Percentiles rank a stretch among this genome's conserved stretches.
Evolutionary conservation across 352 stramenopile species (phyloP).

Genomic region (Aphanomyces astaci): DNA sequence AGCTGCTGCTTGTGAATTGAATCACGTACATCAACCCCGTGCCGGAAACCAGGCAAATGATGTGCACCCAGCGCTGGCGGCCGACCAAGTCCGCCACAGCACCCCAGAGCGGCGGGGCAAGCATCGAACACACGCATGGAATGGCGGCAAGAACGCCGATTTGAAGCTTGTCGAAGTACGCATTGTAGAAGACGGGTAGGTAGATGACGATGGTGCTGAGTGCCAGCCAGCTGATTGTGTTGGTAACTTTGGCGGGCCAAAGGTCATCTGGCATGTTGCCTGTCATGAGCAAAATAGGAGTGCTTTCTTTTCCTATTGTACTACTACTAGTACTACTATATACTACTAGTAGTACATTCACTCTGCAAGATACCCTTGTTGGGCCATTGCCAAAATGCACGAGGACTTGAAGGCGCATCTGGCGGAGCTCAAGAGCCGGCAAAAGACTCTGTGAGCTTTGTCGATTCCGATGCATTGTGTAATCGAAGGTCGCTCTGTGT

Average conservation of each 20-base stretch:
- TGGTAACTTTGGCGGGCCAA: constrained; percentile 68
- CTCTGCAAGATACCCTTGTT: too few relatives aligned
- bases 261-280: neutral
- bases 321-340: too few relatives aligned
- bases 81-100: constrained; percentile 48
- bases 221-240: constrained; percentile 52
- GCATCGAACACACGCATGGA: constrained; percentile 58
- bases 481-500: too few relatives aligned
- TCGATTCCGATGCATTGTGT: too few relatives aligned
- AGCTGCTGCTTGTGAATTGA: constrained; percentile 46
- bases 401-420: constrained; percentile 11
- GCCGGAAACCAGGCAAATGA: constrained; percentile 49
- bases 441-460: neutral
- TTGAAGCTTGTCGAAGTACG: constrained; percentile 63
- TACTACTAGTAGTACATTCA: too few relatives aligned
- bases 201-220: constrained; percentile 69
- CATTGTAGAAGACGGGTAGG: constrained; percentile 36
- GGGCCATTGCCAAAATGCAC: too few relatives aligned
- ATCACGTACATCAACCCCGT: constrained; percentile 61
- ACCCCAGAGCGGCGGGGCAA: constrained; percentile 60
- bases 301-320: too few relatives aligned
- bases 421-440: constrained; percentile 11
- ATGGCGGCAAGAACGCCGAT: constrained; percentile 63
- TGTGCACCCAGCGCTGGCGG: constrained; percentile 58
- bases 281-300: too few relatives aligned